A percentile compares a stretch with the other conserved stretches of the same genome.
phyloP scores from a whole-genome alignment of 805 yeast species.

The Zygotorulaspora florentina region DNA sequence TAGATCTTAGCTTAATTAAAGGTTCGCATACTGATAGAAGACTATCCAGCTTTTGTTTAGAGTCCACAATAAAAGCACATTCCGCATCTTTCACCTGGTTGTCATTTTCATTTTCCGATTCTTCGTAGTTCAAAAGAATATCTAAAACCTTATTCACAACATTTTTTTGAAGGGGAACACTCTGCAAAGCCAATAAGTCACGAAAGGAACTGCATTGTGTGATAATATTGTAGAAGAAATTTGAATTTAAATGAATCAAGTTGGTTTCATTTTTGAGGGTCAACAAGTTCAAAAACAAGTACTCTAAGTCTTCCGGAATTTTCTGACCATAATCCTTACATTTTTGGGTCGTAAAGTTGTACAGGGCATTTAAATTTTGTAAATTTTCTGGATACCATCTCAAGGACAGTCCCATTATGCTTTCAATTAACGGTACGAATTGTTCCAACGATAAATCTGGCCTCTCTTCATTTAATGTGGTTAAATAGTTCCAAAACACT shows the following conservation, averaged over 20 bases:
- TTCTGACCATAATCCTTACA: slow-evolving; percentile 35
- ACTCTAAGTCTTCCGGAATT: slow-evolving; percentile 19
- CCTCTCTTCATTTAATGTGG: slow-evolving; percentile 49
- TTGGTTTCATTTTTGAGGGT: slow-evolving; percentile 12
- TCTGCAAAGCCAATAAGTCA: slow-evolving; percentile 21
- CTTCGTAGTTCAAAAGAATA: slow-evolving; percentile 41
- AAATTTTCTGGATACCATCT: slow-evolving; percentile 61
- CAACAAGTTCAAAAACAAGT: slow-evolving; percentile 20
- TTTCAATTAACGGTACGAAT: slow-evolving; percentile 57
- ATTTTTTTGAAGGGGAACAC: slow-evolving; percentile 42
- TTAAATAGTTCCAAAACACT: slow-evolving; percentile 62
- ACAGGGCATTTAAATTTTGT: slow-evolving; percentile 58
- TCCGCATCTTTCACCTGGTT: slow-evolving; percentile 11
- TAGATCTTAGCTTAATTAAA: slow-evolving; percentile 12
- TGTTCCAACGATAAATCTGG: slow-evolving; percentile 68
- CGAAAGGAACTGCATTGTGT: slow-evolving; percentile 24
- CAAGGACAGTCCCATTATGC: slow-evolving; percentile 61
- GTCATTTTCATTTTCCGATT: slow-evolving; percentile 44
- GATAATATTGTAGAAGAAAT: slow-evolving; percentile 20
- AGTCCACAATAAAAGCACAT: slow-evolving; percentile 11
- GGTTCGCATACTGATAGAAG: slow-evolving; percentile 24
- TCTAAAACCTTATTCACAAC: slow-evolving; percentile 61
- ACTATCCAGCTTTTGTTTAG: slow-evolving; percentile 23
- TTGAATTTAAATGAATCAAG: slow-evolving; percentile 4
- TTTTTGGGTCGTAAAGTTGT: slow-evolving; percentile 46